Conservation (phyloP, 73 alveolate species). For the Paramecium octaurelia region DNA sequence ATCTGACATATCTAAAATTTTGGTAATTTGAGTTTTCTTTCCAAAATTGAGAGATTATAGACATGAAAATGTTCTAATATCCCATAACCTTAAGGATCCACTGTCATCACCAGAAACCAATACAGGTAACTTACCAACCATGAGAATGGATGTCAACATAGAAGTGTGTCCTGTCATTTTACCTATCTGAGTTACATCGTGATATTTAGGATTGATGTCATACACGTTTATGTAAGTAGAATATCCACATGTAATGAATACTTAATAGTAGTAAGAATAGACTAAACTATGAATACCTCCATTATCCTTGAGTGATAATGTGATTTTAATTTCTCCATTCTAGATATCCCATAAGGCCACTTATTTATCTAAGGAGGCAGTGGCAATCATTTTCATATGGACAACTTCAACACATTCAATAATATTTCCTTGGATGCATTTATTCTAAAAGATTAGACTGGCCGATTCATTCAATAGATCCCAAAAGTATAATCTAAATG, state of each 20-base stretch:
- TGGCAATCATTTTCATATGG: conserved; percentile 53
- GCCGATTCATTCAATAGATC: conserved; percentile 49
- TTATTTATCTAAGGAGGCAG: conserved; percentile 56
- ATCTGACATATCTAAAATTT: conserved; percentile 45
- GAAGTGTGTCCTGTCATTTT: conserved; percentile 49
- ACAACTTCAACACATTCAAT: conserved; percentile 57
- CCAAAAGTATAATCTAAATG: conserved; percentile 43
- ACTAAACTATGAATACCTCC: conserved; percentile 59
- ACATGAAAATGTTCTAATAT: conserved; percentile 50
- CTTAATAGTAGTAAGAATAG: conserved; percentile 45
- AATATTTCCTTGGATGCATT: not conserved
- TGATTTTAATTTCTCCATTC: conserved; percentile 28
- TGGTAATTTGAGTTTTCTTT: conserved; percentile 47
- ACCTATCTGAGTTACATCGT: conserved; percentile 50
- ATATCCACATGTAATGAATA: conserved; percentile 55
- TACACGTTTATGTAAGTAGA: conserved; percentile 38
- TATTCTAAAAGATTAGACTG: not conserved
- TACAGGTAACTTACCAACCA: conserved; percentile 54
- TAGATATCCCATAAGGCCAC: conserved; percentile 49
- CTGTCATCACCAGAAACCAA: conserved; percentile 54
- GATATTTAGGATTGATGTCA: conserved; percentile 49
- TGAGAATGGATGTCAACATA: conserved; percentile 51
- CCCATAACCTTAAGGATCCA: conserved; percentile 59
- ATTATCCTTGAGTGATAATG: not conserved
- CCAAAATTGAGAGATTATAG: conserved; percentile 55